Conservation (phyloP, 768 basidiomycete genomes). For the Amanita subjunquillea region DNA sequence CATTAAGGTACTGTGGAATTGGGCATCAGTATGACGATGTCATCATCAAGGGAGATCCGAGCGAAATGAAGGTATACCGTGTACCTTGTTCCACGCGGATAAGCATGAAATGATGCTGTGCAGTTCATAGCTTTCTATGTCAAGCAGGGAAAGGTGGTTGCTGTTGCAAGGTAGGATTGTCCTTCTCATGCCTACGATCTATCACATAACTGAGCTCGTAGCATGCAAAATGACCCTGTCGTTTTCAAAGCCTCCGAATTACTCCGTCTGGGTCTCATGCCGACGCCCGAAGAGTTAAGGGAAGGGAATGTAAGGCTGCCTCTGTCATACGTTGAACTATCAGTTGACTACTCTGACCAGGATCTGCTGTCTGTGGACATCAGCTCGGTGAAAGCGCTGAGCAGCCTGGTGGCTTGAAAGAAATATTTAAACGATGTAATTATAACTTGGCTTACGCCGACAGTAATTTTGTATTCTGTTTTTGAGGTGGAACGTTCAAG, state of each 20-base stretch:
- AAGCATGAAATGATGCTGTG: neutral
- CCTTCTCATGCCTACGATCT: neutral
- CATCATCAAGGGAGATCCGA: constrained; percentile 64
- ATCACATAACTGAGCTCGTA: constrained; percentile 12
- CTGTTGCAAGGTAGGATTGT: constrained; percentile 44
- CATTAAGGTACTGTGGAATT: constrained; percentile 77
- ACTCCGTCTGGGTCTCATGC: constrained; percentile 72
- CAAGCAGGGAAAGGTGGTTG: constrained; percentile 51
- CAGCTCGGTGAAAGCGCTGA: constrained; percentile 19
- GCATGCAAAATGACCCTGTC: constrained; percentile 78
- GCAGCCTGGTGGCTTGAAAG: constrained; percentile 11
- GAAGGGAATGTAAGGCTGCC: constrained; percentile 52
- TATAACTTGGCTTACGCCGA: no score
- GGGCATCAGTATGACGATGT: constrained; percentile 67
- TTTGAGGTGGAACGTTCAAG: no score
- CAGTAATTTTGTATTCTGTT: no score
- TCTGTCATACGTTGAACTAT: neutral
- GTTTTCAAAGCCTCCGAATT: constrained; percentile 74
- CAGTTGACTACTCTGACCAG: constrained; percentile 14
- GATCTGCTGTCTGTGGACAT: constrained; percentile 32
- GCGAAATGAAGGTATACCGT: constrained; percentile 58
- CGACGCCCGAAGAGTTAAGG: constrained; percentile 60
- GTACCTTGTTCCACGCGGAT: neutral
- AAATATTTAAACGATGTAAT: no score
- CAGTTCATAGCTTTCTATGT: constrained; percentile 79